phyloP scores from a whole-genome alignment of 164 flowering plant species.

The Kingdonia uniflora region DNA sequence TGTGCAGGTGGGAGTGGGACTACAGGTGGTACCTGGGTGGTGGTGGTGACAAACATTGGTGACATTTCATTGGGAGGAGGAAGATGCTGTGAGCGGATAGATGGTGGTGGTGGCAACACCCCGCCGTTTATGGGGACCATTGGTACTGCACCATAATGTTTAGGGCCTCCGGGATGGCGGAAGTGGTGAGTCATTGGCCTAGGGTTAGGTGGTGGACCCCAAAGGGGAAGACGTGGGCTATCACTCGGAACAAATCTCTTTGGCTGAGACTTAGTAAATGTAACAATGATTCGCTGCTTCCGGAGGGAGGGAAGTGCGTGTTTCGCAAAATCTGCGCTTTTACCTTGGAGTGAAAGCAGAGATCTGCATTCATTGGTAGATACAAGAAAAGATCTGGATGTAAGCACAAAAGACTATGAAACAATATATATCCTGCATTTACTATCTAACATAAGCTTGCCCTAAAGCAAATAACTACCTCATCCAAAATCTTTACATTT shows the following conservation, averaged over 20 bases:
- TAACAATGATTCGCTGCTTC: conserved; percentile 64
- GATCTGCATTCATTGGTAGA: conserved; percentile 33
- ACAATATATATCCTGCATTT: background rate
- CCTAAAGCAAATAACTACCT: too few relatives aligned
- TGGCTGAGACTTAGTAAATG: conserved; percentile 57
- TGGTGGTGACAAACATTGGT: conserved; percentile 48
- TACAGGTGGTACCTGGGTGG: conserved; percentile 41
- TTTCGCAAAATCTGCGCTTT: conserved; percentile 58
- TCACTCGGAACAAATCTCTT: conserved; percentile 28
- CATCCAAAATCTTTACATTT: too few relatives aligned
- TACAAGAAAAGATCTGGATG: background rate
- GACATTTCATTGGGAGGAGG: conserved; percentile 47
- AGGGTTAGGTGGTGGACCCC: conserved; percentile 32
- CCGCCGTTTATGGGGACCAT: conserved; percentile 22
- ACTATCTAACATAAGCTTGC: background rate
- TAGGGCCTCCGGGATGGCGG: conserved; percentile 42
- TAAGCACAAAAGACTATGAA: too few relatives aligned
- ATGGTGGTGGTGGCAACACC: conserved; percentile 54
- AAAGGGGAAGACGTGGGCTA: conserved; percentile 20
- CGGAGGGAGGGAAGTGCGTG: conserved; percentile 60
- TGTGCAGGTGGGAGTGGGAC: conserved; percentile 53
- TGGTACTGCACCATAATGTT: conserved; percentile 41
- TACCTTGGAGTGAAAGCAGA: conserved; percentile 67
- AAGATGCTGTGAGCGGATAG: conserved; percentile 34
- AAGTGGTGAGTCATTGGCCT: conserved; percentile 36